These are phyloP conservation scores for Xylaria sp. DNA, from an alignment of 2,329 filamentous ascomycete genomes.

Conservation along the genomic window DNA sequence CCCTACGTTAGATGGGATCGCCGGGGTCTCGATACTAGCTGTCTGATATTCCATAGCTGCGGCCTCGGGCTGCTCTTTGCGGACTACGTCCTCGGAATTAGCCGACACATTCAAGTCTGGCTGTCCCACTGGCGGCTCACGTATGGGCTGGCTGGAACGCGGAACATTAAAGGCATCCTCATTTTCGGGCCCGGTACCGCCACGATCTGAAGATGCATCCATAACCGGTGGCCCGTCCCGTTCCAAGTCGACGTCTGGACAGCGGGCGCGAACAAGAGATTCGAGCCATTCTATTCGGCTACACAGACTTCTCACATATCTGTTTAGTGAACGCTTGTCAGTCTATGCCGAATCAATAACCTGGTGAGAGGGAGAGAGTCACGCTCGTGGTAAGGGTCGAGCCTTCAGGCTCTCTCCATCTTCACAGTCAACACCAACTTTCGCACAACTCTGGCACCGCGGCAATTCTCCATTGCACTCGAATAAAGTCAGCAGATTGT, in stretches of 20 bases:
- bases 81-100: background rate
- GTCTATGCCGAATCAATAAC: background rate
- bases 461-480: constrained; percentile 38
- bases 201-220: constrained; percentile 4
- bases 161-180: constrained; percentile 32
- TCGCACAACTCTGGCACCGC: constrained; percentile 30
- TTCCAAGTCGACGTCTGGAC: constrained; percentile 56
- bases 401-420: constrained; percentile 37
- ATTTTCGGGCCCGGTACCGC: constrained; percentile 4
- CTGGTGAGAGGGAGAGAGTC: constrained; percentile 30
- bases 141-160: background rate
- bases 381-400: constrained; percentile 55
- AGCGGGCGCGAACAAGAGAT: constrained; percentile 55
- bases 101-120: constrained; percentile 1
- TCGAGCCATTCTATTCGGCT: constrained; percentile 59
- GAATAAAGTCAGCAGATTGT: background rate
- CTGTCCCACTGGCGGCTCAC: background rate
- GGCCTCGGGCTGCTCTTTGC: background rate
- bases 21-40: constrained; percentile 2
- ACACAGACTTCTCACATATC: constrained; percentile 30
- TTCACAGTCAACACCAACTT: constrained; percentile 32
- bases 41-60: constrained; percentile 5
- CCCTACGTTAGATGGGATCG: constrained; percentile 40
- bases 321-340: background rate
- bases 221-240: constrained; percentile 26